Evolutionary conservation across 2,329 filamentous ascomycete species (phyloP).

Genomic region (Macrophomina pseudophaseolina): DNA sequence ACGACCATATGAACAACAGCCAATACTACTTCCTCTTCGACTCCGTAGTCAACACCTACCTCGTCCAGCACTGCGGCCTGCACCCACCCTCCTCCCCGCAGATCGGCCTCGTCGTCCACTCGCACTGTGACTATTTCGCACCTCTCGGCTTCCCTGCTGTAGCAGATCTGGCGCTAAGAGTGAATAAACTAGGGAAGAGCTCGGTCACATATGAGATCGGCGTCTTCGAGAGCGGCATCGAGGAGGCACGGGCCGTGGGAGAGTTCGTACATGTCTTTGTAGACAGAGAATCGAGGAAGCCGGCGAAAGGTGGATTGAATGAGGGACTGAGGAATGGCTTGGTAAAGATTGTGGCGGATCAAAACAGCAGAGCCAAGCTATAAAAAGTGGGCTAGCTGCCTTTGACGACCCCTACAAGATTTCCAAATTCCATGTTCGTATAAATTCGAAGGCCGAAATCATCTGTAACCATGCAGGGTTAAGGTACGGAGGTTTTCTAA

Average conservation of each 20-base stretch:
- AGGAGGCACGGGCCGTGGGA: constrained; percentile 80
- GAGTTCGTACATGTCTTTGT: constrained; percentile 90
- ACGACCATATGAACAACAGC: constrained; percentile 89
- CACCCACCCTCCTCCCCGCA: constrained; percentile 72
- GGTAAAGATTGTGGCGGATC: constrained; percentile 30
- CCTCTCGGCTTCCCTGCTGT: constrained; percentile 81
- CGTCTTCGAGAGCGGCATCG: constrained; percentile 76
- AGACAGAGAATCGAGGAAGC: constrained; percentile 72
- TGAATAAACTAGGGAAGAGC: constrained; percentile 81
- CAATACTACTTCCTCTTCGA: constrained; percentile 89
- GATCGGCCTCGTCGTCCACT: constrained; percentile 84
- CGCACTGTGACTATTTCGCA: constrained; percentile 83
- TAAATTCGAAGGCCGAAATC: no score
- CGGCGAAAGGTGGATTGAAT: constrained; percentile 69
- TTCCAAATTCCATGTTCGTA: no score
- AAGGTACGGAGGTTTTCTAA: no score
- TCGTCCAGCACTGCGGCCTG: constrained; percentile 78
- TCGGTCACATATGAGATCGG: constrained; percentile 91
- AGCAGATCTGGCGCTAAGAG: constrained; percentile 79
- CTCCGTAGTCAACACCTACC: constrained; percentile 85
- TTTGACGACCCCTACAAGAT: no score
- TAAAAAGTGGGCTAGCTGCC: constrained; percentile 30
- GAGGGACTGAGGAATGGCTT: constrained; percentile 57
- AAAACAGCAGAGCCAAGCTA: constrained; percentile 33
- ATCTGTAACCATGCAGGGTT: no score